phyloP scores from a whole-genome alignment of 1,284 basidiomycete species.

The Apiotrichum porosum region DNA sequence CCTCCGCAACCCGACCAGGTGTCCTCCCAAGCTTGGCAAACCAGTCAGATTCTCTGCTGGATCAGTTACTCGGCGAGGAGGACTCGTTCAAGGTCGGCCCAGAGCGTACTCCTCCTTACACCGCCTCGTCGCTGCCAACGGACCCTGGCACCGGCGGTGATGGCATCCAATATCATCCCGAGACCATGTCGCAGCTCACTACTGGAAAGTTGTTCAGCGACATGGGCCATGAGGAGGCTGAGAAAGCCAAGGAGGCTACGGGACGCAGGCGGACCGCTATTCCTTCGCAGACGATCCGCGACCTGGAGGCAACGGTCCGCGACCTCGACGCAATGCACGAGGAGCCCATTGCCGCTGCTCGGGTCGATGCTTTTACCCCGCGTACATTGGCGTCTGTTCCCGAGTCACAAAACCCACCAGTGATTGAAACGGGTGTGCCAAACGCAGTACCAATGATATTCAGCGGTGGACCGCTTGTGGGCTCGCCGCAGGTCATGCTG shows the following conservation, averaged over 20 bases:
- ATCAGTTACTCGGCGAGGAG: constrained; percentile 21
- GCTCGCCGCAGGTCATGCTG: neutral
- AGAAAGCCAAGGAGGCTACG: too few species aligned
- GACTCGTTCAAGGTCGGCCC: constrained; percentile 24
- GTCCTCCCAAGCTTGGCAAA: too few species aligned
- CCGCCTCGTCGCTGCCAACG: neutral
- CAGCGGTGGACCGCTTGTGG: too few species aligned
- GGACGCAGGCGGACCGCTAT: neutral
- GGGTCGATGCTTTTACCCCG: too few species aligned
- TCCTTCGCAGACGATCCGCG: neutral
- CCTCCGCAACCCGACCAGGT: too few species aligned
- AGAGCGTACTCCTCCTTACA: constrained; percentile 18
- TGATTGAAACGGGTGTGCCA: too few species aligned
- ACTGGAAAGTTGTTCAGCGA: too few species aligned
- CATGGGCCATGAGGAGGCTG: too few species aligned
- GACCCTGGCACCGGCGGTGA: neutral
- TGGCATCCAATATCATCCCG: neutral
- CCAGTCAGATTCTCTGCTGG: constrained; percentile 15
- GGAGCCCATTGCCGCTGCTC: neutral
- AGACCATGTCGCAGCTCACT: neutral
- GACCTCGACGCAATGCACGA: neutral
- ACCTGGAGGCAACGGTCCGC: neutral
- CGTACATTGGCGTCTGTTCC: too few species aligned
- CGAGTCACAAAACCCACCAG: too few species aligned
- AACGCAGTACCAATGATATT: too few species aligned